Conservation (phyloP, 768 basidiomycete species). For the Ramaria rubella region DNA sequence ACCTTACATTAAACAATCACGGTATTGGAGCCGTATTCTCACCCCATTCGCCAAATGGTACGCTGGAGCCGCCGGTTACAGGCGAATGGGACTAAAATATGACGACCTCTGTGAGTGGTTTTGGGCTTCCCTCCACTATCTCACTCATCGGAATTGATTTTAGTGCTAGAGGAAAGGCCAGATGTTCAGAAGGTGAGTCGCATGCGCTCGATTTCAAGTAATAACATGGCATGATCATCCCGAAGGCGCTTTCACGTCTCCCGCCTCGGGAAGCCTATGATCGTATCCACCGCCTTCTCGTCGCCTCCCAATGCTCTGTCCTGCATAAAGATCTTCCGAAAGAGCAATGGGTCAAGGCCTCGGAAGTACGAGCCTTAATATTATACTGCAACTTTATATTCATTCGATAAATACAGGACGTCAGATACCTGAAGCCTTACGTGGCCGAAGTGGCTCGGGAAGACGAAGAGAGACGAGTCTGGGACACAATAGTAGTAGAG, state of each 20-base stretch:
- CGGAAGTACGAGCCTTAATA: slow-evolving; percentile 54
- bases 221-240: not conserved
- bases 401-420: slow-evolving; percentile 50
- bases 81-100: slow-evolving; percentile 83
- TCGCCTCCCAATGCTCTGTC: slow-evolving; percentile 73
- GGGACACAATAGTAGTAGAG: slow-evolving; percentile 73
- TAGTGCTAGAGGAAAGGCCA: slow-evolving; percentile 71
- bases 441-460: slow-evolving; percentile 69
- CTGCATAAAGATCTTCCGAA: slow-evolving; percentile 76
- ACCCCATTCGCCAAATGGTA: slow-evolving; percentile 83
- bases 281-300: slow-evolving; percentile 83
- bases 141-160: slow-evolving; percentile 10
- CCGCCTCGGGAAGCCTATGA: slow-evolving; percentile 78
- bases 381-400: not conserved
- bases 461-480: slow-evolving; percentile 65
- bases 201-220: not conserved
- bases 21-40: slow-evolving; percentile 58
- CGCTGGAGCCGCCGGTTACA: slow-evolving; percentile 72
- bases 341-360: slow-evolving; percentile 67
- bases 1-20: slow-evolving; percentile 62
- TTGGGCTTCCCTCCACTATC: slow-evolving; percentile 2
- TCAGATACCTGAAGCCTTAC: slow-evolving; percentile 80
- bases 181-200: slow-evolving; percentile 68
- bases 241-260: slow-evolving; percentile 77
- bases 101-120: slow-evolving; percentile 82